Base-by-base conservation (phyloP, 1,284 basidiomycete genomes). In the Neolentinus lepideus region DNA sequence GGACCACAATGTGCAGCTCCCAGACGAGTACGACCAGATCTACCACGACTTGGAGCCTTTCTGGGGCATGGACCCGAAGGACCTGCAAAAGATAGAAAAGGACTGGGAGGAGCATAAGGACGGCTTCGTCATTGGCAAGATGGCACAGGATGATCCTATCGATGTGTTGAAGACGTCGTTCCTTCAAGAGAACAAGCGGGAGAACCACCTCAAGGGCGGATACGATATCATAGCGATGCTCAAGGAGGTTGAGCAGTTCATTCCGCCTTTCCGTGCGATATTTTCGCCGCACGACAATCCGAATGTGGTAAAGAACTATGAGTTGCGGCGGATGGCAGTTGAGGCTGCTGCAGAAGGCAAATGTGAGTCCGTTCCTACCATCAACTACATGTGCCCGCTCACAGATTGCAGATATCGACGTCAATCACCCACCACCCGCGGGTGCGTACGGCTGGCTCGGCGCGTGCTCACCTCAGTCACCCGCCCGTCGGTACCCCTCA, bases 11-110 rank as follows among this genome's bases (percentile, higher is more conserved):
- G 75, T 88, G 2, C 76, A 75, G 35, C 76, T 86, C 0, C 77
- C 75, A 1, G 83, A 86, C 63, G 79, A 87, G 52, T 81, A 79
- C 54, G 76, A 80, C 60, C 75, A 79, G 53, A 81, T 86, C 38
- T 69, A 75, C 58, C 60, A 68, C 11, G 80, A 82, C 62, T 64
- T 83, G 10, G 76, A 79, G 55, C 79, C 75, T 0, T 80, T 76
- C 62, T 81, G 76, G 78, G 81, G 79, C 0, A 71, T 84, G 57
- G 63, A 76, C 53, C 81, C 81, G 0, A 57, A 57, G 0, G 73
- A 77, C 31, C 60, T 83, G 10, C 73, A 71, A 3, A 71, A 74
- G 16, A 70, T 73, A 54, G 61, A 57, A 46, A 35, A 19, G 11
- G 51, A 25, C 1, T 60, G 58, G 57, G 79, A 79, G 59, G 61